A percentile compares a stretch with the other conserved stretches of the same genome.
These are phyloP conservation scores for Globisporangium okanoganense DNA, from an alignment of 352 stramenopile species.

Conservation along the genomic window DNA sequence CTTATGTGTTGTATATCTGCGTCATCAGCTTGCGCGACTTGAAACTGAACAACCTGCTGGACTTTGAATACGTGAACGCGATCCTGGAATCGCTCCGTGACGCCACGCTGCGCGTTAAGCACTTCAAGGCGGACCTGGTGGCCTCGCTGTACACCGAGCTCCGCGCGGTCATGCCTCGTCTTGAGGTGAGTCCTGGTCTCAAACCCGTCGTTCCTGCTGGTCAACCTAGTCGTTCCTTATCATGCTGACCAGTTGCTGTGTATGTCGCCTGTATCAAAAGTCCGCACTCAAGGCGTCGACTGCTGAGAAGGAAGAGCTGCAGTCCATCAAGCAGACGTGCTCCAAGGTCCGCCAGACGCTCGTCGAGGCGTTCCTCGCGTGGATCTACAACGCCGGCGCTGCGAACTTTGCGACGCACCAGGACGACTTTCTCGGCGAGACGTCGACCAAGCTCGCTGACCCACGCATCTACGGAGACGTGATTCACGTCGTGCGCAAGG, in stretches of 20 bases:
- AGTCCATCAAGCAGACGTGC: constrained; percentile 45
- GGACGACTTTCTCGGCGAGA: constrained; percentile 48
- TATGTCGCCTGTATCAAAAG: constrained; percentile 12
- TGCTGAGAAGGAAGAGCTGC: constrained; percentile 31
- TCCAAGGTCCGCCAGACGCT: constrained; percentile 54
- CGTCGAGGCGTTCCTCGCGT: constrained; percentile 61
- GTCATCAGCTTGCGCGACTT: constrained; percentile 32
- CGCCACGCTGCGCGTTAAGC: constrained; percentile 32
- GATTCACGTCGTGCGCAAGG: constrained; percentile 28
- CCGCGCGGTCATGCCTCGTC: constrained; percentile 42
- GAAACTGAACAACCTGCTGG: constrained; percentile 25
- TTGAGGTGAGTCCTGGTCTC: too few relatives aligned
- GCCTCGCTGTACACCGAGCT: constrained; percentile 35
- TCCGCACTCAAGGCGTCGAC: constrained; percentile 26
- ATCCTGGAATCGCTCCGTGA: constrained; percentile 59
- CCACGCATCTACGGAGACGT: constrained; percentile 67
- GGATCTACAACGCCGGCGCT: constrained; percentile 49
- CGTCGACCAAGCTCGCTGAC: constrained; percentile 65
- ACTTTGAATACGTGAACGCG: constrained; percentile 58
- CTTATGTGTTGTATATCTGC: not conserved
- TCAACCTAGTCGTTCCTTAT: not conserved
- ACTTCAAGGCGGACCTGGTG: constrained; percentile 23
- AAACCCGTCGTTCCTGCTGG: too few relatives aligned
- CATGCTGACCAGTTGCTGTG: too few relatives aligned
- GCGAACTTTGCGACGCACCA: constrained; percentile 24